Evolutionary conservation across 345 rosid species (phyloP), one percentile per base, ranked within the genome.

Genomic region (Camelina sativa): DNA sequence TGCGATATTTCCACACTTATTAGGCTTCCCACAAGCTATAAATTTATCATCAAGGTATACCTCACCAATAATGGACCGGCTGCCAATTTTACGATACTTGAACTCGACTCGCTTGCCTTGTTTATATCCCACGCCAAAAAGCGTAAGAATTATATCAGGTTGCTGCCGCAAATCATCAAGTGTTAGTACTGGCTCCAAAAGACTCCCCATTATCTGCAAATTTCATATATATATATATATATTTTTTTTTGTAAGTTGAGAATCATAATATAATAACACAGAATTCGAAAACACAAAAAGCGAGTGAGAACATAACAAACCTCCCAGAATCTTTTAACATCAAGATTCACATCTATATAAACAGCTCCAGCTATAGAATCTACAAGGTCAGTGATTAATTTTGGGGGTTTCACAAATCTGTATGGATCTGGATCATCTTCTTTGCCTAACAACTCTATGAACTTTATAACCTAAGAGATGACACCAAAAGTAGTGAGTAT

Each of bases 291-390:
- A 15, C 30, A 12, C 16, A 23, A 53, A 23, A 53, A 23, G 2
- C 8, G 6, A 41, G 46, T 11, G 46, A 41, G 46, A 53, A 54
- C 35, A 54, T 34, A 12, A 30, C 86, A 0, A 34, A 90, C 96
- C 91, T 73, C 65, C 96, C 96, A 90, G 9, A 90, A 66, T 19
- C 48, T 75, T 61, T 66, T 68, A 5, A 88, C 80, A 79, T 88
- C 84, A 61, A 75, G 82, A 48, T 67, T 12, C 19, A 15, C 61
- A 56, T 56, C 61, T 28, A 28, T 15, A 28, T 30, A 56, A 15
- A 56, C 61, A 28, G 93, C 93, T 43, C 87, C 93, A 1, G 89
- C 93, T 20, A 88, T 46, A 20, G 93, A 77, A 54, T 88, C 93
- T 3, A 88, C 83, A 35, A 88, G 82, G n/a, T 84, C 88, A 6